A percentile compares a stretch with the other conserved stretches of the same genome.
phyloP scores from a whole-genome alignment of 2,329 filamentous ascomycete genomes.

The Exophiala sideris region DNA sequence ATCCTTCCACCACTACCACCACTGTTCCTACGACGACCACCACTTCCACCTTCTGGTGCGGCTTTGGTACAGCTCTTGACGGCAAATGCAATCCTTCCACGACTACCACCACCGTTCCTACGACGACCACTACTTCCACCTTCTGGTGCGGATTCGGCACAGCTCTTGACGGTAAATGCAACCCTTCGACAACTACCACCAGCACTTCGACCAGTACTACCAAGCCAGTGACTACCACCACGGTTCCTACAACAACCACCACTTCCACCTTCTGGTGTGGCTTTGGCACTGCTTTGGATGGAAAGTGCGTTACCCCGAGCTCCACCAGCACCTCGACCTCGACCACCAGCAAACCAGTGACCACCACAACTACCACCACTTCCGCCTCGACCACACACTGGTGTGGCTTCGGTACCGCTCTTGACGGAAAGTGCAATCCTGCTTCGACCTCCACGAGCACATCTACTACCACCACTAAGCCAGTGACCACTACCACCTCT shows the following conservation, averaged over 20 bases:
- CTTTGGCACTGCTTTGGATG: conserved; percentile 16
- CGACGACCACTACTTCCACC: conserved; percentile 11
- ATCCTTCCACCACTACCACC: conserved; percentile 2
- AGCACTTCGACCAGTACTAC: not conserved
- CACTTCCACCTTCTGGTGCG: too few relatives aligned
- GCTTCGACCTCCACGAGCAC: not conserved
- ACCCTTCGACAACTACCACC: conserved; percentile 6
- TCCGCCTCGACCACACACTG: conserved; percentile 6
- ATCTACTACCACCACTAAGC: conserved; percentile 1
- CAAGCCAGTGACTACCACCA: not conserved
- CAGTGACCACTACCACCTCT: too few relatives aligned
- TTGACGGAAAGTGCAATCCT: conserved; percentile 11
- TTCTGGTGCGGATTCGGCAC: conserved; percentile 16
- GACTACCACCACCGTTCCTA: not conserved
- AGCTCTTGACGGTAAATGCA: conserved; percentile 14
- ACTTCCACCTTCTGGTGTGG: conserved; percentile 13
- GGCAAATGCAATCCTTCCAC: conserved; percentile 11
- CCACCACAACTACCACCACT: conserved; percentile 10
- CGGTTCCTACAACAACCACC: conserved; percentile 8
- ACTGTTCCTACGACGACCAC: not conserved
- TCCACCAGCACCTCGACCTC: conserved; percentile 1
- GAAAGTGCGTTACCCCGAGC: conserved; percentile 8
- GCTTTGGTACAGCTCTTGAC: conserved; percentile 14
- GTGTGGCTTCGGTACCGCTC: conserved; percentile 18
- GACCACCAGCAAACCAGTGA: conserved; percentile 10